Percentiles rank a stretch among this genome's conserved stretches.
phyloP scores from a whole-genome alignment of 1,284 basidiomycete species.

The Cutaneotrichosporon sp. region DNA sequence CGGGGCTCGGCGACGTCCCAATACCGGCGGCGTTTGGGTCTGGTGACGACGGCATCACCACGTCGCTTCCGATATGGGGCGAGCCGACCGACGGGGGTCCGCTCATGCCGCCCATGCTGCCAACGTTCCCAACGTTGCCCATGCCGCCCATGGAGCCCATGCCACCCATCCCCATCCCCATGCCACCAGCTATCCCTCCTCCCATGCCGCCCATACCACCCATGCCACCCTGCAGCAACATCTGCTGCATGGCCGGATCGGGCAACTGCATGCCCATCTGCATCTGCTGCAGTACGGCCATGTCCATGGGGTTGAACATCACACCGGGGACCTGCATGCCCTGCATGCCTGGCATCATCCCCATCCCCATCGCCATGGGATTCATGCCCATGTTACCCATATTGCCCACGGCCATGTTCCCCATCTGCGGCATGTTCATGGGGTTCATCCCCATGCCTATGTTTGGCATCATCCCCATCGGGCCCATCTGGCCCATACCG shows the following conservation, averaged over 20 bases:
- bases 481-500: slow-evolving; percentile 34
- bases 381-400: no score
- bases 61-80: background rate
- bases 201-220: slow-evolving; percentile 50
- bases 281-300: no score
- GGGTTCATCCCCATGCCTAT: slow-evolving; percentile 10
- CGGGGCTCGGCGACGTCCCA: background rate
- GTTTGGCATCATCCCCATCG: slow-evolving; percentile 33
- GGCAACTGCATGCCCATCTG: background rate
- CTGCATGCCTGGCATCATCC: background rate
- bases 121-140: background rate
- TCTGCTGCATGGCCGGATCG: background rate
- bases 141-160: slow-evolving; percentile 30
- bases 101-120: background rate
- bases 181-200: slow-evolving; percentile 12
- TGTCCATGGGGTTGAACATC: background rate
- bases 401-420: slow-evolving; percentile 38
- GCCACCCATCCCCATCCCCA: slow-evolving; percentile 26
- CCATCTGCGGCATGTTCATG: slow-evolving; percentile 14
- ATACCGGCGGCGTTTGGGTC: background rate
- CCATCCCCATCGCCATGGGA: background rate
- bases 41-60: background rate
- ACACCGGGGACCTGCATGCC: background rate
- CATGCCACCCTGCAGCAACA: slow-evolving; percentile 43
- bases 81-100: background rate